Evolutionary conservation across 805 yeast genomes (phyloP).

Genomic region (Yarrowia phangngaensis): DNA sequence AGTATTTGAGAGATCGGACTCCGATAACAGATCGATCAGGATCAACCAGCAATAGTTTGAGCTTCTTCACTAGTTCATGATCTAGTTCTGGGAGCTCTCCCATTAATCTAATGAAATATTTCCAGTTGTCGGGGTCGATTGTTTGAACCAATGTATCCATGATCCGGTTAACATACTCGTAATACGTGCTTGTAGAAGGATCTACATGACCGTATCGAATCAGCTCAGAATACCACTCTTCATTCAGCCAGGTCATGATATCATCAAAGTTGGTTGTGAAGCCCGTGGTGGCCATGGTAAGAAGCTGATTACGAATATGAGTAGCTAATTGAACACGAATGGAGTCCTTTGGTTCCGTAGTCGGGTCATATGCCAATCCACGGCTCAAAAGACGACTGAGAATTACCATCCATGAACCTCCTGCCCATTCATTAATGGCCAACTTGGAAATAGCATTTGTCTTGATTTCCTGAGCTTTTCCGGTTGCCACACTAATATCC

Average conservation of each 20-base stretch:
- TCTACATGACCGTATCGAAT: conserved; percentile 31
- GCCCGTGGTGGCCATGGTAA: conserved; percentile 67
- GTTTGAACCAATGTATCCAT: conserved; percentile 80
- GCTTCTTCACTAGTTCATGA: conserved; percentile 55
- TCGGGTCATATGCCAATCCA: conserved; percentile 48
- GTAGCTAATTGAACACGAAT: conserved; percentile 37
- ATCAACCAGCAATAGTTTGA: conserved; percentile 74
- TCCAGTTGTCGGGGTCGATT: conserved; percentile 74
- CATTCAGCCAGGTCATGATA: conserved; percentile 88
- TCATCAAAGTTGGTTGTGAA: conserved; percentile 68
- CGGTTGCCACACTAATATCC: conserved; percentile 21
- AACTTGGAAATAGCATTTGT: conserved; percentile 33
- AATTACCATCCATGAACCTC: conserved; percentile 71
- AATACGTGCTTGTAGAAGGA: conserved; percentile 44
- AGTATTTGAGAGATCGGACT: conserved; percentile 68
- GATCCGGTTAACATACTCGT: conserved; percentile 64
- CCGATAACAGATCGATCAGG: conserved; percentile 81
- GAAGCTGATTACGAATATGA: conserved; percentile 63
- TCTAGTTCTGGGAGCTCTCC: conserved; percentile 83
- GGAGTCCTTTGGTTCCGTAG: neutral
- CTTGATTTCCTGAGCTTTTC: conserved; percentile 17
- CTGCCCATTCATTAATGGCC: conserved; percentile 53
- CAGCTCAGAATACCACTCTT: conserved; percentile 79
- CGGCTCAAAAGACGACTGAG: conserved; percentile 77
- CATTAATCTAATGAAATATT: conserved; percentile 72